phyloP scores from a whole-genome alignment of 495 filamentous ascomycete species.

The Hyaloscypha bicolor region DNA sequence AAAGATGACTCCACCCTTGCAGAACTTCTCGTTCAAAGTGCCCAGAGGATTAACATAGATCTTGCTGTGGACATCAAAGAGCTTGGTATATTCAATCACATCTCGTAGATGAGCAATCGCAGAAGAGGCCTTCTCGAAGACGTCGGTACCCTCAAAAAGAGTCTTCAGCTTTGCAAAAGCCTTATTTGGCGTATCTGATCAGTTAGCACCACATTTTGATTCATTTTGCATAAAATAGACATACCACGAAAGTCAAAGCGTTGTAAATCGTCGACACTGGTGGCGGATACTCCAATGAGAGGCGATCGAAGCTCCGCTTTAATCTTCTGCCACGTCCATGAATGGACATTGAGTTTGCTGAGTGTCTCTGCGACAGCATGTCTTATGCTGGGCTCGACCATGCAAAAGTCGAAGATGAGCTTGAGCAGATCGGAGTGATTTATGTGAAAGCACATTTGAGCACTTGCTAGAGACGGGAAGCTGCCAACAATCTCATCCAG shows the following conservation, averaged over 20 bases:
- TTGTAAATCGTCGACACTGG: constrained; percentile 86
- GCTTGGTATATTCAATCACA: constrained; percentile 73
- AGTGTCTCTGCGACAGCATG: constrained; percentile 78
- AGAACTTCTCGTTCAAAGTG: constrained; percentile 92
- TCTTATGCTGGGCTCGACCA: constrained; percentile 69
- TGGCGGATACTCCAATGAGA: constrained; percentile 79
- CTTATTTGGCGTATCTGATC: constrained; percentile 67
- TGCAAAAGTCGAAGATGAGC: constrained; percentile 84
- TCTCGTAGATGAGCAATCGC: constrained; percentile 78
- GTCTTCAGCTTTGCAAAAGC: constrained; percentile 70
- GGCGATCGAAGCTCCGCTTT: constrained; percentile 80
- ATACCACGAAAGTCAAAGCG: constrained; percentile 87
- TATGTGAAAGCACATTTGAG: constrained; percentile 86
- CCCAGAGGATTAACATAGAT: constrained; percentile 84
- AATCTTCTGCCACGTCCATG: constrained; percentile 84
- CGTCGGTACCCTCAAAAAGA: constrained; percentile 72
- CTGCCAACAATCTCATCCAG: constrained; percentile 85
- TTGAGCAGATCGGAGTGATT: constrained; percentile 87
- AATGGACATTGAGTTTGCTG: constrained; percentile 83
- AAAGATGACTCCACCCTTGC: constrained; percentile 84
- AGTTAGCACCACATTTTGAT: neutral
- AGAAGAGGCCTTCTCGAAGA: constrained; percentile 64
- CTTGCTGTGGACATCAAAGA: constrained; percentile 73
- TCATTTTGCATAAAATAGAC: constrained; percentile 13
- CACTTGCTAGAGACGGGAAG: constrained; percentile 71